These are phyloP conservation scores for Hypomyces perniciosus DNA, from an alignment of 2,329 filamentous ascomycete species.

Conservation along the genomic window DNA sequence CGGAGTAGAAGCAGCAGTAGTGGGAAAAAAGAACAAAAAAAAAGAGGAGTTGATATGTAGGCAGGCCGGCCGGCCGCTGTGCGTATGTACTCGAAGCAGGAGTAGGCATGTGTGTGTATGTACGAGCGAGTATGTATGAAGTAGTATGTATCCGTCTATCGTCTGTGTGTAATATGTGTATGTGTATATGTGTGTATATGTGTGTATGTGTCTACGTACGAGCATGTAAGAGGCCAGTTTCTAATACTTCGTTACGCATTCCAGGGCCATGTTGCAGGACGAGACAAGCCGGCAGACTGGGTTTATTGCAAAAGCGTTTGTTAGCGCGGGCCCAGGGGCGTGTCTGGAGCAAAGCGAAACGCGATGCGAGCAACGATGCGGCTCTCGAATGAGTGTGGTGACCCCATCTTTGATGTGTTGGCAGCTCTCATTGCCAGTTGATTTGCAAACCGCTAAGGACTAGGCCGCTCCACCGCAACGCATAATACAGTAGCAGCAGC, in stretches of 20 bases:
- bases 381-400: conserved; percentile 56
- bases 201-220: background rate
- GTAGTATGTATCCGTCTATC: background rate
- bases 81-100: no score
- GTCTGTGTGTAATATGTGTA: conserved; percentile 1
- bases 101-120: conserved; percentile 3
- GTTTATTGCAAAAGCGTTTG: conserved; percentile 54
- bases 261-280: conserved; percentile 35
- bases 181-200: conserved; percentile 4
- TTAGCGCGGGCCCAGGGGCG: conserved; percentile 44
- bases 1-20: background rate
- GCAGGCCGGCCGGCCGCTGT: background rate
- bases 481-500: conserved; percentile 24
- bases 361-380: conserved; percentile 58
- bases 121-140: background rate
- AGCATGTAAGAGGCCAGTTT: background rate
- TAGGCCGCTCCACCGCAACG: conserved; percentile 58
- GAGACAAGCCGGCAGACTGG: conserved; percentile 45
- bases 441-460: conserved; percentile 54
- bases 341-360: conserved; percentile 34
- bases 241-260: conserved; percentile 8
- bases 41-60: conserved; percentile 5
- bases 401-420: conserved; percentile 80
- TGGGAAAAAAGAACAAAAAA: no score
- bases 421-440: conserved; percentile 80